These are phyloP conservation scores for Salix dunnii DNA, from an alignment of 345 rosid species.

Conservation along the genomic window DNA sequence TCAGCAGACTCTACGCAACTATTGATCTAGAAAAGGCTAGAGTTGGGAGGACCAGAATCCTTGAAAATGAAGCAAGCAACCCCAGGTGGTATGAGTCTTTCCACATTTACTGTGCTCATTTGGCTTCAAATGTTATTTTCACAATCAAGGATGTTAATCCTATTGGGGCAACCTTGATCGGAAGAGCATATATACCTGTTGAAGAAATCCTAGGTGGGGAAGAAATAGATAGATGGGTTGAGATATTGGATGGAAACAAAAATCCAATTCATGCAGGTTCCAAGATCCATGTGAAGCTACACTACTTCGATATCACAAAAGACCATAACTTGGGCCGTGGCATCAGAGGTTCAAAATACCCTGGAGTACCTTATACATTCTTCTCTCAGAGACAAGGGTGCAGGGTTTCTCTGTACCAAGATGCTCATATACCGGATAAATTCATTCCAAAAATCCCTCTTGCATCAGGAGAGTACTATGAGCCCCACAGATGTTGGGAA, in stretches of 20 bases:
- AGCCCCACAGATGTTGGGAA: constrained; percentile 97
- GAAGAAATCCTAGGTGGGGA: constrained; percentile 66
- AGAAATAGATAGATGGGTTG: constrained; percentile 89
- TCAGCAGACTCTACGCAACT: constrained; percentile 67
- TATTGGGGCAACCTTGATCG: constrained; percentile 83
- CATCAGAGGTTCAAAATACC: constrained; percentile 62
- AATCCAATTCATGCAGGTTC: constrained; percentile 57
- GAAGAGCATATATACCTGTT: constrained; percentile 80
- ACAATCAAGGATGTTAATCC: constrained; percentile 88
- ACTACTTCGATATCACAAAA: constrained; percentile 63
- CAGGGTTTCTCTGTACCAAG: constrained; percentile 85
- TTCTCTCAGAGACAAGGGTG: constrained; percentile 84
- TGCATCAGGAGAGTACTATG: constrained; percentile 75
- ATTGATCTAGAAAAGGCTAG: constrained; percentile 89
- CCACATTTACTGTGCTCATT: constrained; percentile 88
- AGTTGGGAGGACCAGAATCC: constrained; percentile 79
- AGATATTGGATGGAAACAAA: constrained; percentile 61
- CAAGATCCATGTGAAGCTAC: constrained; percentile 89
- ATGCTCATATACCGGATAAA: constrained; percentile 84
- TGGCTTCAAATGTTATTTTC: constrained; percentile 75
- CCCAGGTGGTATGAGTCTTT: constrained; percentile 91
- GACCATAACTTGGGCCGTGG: constrained; percentile 70
- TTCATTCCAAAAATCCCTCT: constrained; percentile 87
- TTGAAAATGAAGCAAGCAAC: constrained; percentile 51
- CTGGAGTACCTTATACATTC: constrained; percentile 93